Base-by-base conservation (phyloP, 805 yeast species). In the Wickerhamomyces ciferrii region DNA sequence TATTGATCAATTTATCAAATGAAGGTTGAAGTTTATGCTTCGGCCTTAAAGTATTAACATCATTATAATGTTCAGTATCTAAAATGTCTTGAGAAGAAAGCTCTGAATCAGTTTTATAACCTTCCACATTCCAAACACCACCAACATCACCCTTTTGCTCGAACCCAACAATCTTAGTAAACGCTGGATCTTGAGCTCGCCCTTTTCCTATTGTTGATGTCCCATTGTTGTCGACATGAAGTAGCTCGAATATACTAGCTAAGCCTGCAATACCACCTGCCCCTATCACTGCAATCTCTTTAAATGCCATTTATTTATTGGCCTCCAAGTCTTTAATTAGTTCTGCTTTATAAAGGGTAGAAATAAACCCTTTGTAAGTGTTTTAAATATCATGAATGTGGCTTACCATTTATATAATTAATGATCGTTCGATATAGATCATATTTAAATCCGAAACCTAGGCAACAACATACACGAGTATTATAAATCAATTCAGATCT, bases 101-200 rank as follows among this genome's bases (percentile, higher is more conserved):
- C 14, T 37, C 19, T 14, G 56, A 57, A 39, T 60, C 66, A 5
- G 52, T 40, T 6, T 43, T 36, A 36, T 49, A 58, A 18, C 50
- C 40, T 18, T 52, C 55, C 5, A 66, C 53, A 34, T 61, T 53
- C 78, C 78, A 74, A 7, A 71, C 67, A 1, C 79, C 79, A n/a
- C 79, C 79, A 25, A 73, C 58, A 21, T 53, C 59, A 9, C 51
- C 34, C 42, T 69, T 70, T 47, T 70, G 75, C 51, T 74, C 79
- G 55, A 73, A 74, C 1, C 69, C 76, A 14, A 70, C 71, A 19
- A 73, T 51, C 41, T 62, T 58, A 9, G 60, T 54, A 45, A 69
- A 69, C 20, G 55, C 58, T 1, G 59, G 60, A 38, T 55, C 38
- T 29, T 13, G 35, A 19, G 36, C 43, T 17, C 4, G 44, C 34